Conservation (phyloP, 2,329 filamentous ascomycete species). For the Mariannaea sp. region DNA sequence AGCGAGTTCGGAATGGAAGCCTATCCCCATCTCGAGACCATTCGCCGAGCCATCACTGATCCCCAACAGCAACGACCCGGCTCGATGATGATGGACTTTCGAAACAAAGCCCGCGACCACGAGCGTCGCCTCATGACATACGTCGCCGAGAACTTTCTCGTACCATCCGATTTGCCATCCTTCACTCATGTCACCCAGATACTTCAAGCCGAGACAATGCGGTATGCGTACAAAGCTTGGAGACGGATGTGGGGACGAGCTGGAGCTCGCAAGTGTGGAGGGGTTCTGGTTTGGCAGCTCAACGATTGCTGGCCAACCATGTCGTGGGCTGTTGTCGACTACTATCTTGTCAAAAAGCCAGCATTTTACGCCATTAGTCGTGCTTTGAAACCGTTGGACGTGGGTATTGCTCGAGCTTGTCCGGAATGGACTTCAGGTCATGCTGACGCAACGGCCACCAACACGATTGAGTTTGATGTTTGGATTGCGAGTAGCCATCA, state of each 20-base stretch:
- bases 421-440: slow-evolving; percentile 53
- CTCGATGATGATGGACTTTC: slow-evolving; percentile 76
- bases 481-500: slow-evolving; percentile 48
- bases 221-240: slow-evolving; percentile 60
- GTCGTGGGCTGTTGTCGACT: slow-evolving; percentile 69
- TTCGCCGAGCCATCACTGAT: slow-evolving; percentile 65
- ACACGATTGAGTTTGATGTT: slow-evolving; percentile 45
- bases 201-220: slow-evolving; percentile 58
- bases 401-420: slow-evolving; percentile 57
- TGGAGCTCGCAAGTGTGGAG: slow-evolving; percentile 60
- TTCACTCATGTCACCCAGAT: slow-evolving; percentile 74
- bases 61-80: slow-evolving; percentile 63
- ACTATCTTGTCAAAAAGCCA: slow-evolving; percentile 66
- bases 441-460: slow-evolving; percentile 42
- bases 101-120: slow-evolving; percentile 82
- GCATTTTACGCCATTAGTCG: slow-evolving; percentile 58
- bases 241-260: slow-evolving; percentile 64
- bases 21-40: slow-evolving; percentile 70
- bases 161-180: slow-evolving; percentile 63
- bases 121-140: slow-evolving; percentile 77
- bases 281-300: slow-evolving; percentile 70
- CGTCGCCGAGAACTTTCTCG: slow-evolving; percentile 73
- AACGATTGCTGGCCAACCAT: slow-evolving; percentile 73
- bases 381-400: slow-evolving; percentile 62
- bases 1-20: slow-evolving; percentile 77